phyloP scores from a whole-genome alignment of 257 asterid species.

The Solanum piurae region DNA sequence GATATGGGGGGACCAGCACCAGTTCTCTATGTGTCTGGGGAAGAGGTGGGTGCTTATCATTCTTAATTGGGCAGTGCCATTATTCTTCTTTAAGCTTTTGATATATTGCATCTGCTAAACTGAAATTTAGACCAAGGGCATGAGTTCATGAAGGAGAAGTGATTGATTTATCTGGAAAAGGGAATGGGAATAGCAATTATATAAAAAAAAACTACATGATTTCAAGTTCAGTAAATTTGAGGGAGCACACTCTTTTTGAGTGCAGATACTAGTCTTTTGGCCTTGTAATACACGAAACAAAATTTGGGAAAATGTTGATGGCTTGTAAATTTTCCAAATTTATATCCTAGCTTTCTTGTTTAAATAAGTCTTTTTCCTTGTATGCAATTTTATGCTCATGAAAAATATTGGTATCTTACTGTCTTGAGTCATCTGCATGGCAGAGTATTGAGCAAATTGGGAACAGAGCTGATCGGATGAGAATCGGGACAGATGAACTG shows the following conservation, averaged over 20 bases:
- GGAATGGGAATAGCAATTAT: neutral
- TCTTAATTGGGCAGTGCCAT: neutral
- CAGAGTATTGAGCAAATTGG: constrained; percentile 98
- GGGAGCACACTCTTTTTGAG: neutral
- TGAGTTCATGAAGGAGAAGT: neutral
- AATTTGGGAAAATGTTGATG: neutral
- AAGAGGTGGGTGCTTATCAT: constrained; percentile 50
- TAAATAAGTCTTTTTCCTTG: neutral
- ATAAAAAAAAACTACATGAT: neutral
- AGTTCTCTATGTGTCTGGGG: constrained; percentile 94
- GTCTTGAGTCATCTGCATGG: constrained; percentile 7
- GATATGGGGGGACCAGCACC: constrained; percentile 33
- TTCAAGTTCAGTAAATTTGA: neutral
- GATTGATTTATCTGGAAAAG: neutral
- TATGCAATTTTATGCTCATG: neutral
- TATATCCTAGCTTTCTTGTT: neutral
- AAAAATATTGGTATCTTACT: neutral
- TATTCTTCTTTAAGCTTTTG: neutral
- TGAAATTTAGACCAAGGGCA: neutral
- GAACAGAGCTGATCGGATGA: constrained; percentile 80
- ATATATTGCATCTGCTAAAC: neutral
- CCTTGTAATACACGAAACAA: neutral
- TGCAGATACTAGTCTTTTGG: neutral
- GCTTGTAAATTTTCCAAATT: neutral
- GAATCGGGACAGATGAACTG: constrained; percentile 48